Evolutionary conservation across 2,329 filamentous ascomycete genomes (phyloP), one percentile per base, ranked within the genome.

Genomic region (Cordyceps farinosa): DNA sequence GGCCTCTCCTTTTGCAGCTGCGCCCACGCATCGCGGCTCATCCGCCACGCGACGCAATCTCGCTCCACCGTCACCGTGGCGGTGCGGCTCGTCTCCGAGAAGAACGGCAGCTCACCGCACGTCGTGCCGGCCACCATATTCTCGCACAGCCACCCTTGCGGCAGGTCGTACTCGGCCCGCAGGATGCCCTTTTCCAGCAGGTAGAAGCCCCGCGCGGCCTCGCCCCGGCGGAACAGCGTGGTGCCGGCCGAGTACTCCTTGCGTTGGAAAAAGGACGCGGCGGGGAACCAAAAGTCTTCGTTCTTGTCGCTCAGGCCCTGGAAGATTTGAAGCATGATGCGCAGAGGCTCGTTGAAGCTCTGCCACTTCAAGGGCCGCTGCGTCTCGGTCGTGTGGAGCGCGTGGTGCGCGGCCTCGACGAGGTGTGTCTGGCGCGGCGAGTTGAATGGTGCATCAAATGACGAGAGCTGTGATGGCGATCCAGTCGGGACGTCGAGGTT

Each of bases 51-150:
- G 0, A 95, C 86, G 66, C 89, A 90, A 68, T 94, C 88, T 61
- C 88, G 84, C 73, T 98, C 93, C 1, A 91, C 91, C 50, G 88
- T 82, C 11, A 96, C 92, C 0, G 90, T 97, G 1, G 92, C 92
- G 4, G 93, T 98, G 22, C 95, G 85, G 59, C 86, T 82, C 1
- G 94, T 98, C 71, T 96, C 91, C 3, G 89, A 92, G 77, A 99
- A 99, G 79, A 99, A 99, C 0, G 95, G 95, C 60, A 99, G 77
- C 78, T 99, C 95, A 42, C 95, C 95, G 69, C 94, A 98, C 0
- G 95, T 97, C 1, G 95, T 95, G 17, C 95, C 95, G 0, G 93
- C 91, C 1, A 97, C 89, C 61, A 98, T 97, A 70, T 91, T 91
- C 75, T 99, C 95, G 65, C 90, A 91, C 69, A 96, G 90, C 69